Percentiles rank a stretch among this genome's conserved stretches.
phyloP scores from a whole-genome alignment of 805 yeast genomes.

The Saccharomycopsis vini region DNA sequence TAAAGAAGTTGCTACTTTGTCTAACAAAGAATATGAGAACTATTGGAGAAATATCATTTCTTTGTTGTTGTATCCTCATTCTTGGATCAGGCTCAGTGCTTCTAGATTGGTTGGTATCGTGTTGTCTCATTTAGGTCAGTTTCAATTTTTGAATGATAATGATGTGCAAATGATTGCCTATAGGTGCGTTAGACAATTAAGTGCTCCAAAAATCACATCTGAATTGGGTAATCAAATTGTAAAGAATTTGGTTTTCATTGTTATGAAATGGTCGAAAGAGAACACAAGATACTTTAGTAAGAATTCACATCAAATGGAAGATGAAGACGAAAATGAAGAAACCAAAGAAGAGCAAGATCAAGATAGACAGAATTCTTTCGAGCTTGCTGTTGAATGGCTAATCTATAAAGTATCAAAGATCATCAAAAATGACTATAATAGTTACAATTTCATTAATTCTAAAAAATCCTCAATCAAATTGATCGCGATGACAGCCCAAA shows the following conservation, averaged over 20 bases:
- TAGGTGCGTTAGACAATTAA: constrained; percentile 65
- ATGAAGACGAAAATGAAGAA: constrained; percentile 24
- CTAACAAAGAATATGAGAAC: constrained; percentile 28
- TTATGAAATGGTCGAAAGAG: constrained; percentile 51
- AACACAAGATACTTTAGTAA: constrained; percentile 30
- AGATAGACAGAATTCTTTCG: too few relatives aligned
- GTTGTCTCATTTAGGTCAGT: constrained; percentile 32
- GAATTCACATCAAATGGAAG: too few relatives aligned
- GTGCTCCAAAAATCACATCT: constrained; percentile 66
- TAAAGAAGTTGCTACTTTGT: constrained; percentile 24
- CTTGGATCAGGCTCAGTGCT: constrained; percentile 77
- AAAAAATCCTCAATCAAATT: constrained; percentile 66
- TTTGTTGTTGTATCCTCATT: constrained; percentile 71
- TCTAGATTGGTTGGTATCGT: constrained; percentile 49
- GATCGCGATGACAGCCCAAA: constrained; percentile 53
- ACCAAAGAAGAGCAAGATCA: constrained; percentile 21
- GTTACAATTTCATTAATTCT: constrained; percentile 44
- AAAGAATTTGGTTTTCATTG: constrained; percentile 54
- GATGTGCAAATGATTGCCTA: constrained; percentile 62
- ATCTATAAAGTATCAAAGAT: constrained; percentile 52
- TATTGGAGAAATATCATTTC: constrained; percentile 47
- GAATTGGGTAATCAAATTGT: constrained; percentile 55
- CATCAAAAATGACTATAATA: constrained; percentile 55
- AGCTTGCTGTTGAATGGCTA: constrained; percentile 48
- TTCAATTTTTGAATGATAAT: constrained; percentile 30